Conservation (phyloP, 495 filamentous ascomycete species). For the Neurospora terricola region DNA sequence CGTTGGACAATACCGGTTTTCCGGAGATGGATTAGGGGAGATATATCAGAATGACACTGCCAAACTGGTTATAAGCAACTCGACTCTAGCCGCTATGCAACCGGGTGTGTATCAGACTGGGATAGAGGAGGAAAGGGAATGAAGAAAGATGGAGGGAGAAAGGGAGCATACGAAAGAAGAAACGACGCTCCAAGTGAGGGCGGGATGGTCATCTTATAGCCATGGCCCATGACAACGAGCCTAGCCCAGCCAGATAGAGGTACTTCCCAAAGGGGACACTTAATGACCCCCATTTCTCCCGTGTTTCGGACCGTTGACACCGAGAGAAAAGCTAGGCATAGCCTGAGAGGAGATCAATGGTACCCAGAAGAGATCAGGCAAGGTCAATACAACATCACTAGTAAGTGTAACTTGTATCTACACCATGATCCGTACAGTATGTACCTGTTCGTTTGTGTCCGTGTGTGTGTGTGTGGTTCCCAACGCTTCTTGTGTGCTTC, state of each 20-base stretch:
- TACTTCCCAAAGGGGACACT: neutral
- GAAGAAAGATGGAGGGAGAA: neutral
- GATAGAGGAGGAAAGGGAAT: neutral
- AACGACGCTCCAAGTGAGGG: neutral
- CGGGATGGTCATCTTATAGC: conserved; percentile 17
- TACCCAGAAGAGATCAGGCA: neutral
- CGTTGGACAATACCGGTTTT: neutral
- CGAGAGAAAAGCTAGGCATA: conserved; percentile 33
- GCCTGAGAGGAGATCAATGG: conserved; percentile 15
- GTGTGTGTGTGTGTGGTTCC: neutral
- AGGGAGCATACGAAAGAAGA: neutral
- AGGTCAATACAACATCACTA: neutral
- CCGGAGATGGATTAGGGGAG: neutral
- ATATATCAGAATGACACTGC: neutral
- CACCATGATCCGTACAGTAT: neutral
- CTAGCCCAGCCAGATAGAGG: neutral
- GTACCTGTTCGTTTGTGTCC: neutral
- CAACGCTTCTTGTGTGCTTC: neutral
- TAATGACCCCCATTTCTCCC: conserved; percentile 27
- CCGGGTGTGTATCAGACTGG: neutral
- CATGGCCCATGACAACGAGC: neutral
- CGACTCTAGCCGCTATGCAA: neutral
- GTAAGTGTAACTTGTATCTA: neutral
- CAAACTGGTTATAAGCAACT: neutral
- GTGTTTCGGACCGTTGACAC: conserved; percentile 39